phyloP scores from a whole-genome alignment of 2,329 filamentous ascomycete species.

The Ophiostoma montium region DNA sequence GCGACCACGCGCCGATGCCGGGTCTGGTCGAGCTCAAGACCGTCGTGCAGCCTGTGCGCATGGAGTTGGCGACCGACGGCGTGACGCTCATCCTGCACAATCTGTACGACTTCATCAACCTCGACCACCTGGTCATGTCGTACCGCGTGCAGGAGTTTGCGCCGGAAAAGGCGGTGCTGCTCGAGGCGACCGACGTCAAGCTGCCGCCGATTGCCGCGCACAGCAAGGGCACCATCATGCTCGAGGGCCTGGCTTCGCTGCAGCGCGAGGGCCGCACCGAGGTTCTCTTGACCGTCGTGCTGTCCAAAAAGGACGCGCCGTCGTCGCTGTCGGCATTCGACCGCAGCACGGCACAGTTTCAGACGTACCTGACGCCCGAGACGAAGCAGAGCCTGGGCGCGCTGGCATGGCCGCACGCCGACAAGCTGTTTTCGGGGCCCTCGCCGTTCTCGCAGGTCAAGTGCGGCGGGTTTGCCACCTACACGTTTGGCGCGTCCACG shows the following conservation, averaged over 20 bases:
- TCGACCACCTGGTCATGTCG: slow-evolving; percentile 27
- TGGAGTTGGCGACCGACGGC: slow-evolving; percentile 22
- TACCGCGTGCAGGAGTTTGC: slow-evolving; percentile 27
- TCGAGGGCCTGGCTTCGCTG: slow-evolving; percentile 30
- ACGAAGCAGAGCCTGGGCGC: slow-evolving; percentile 8
- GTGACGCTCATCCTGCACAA: slow-evolving; percentile 25
- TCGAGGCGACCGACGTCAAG: slow-evolving; percentile 24
- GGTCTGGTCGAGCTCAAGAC: slow-evolving; percentile 44
- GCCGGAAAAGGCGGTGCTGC: slow-evolving; percentile 8
- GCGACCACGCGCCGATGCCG: slow-evolving; percentile 38
- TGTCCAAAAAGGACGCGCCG: slow-evolving; percentile 13
- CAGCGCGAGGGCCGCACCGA: neutral
- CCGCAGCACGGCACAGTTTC: slow-evolving; percentile 32
- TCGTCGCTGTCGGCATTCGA: slow-evolving; percentile 6
- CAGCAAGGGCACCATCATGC: slow-evolving; percentile 19
- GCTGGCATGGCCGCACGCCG: slow-evolving; percentile 9
- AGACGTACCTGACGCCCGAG: slow-evolving; percentile 27
- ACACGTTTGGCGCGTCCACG: slow-evolving; percentile 15
- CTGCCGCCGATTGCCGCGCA: slow-evolving; percentile 28
- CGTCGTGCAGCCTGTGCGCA: slow-evolving; percentile 38
- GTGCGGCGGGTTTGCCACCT: slow-evolving; percentile 14
- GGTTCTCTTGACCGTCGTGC: slow-evolving; percentile 3
- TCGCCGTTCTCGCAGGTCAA: neutral
- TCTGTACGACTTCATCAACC: slow-evolving; percentile 32
- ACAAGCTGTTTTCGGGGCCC: neutral